A percentile compares a stretch with the other conserved stretches of the same genome.
Conservation (phyloP, 2,329 filamentous ascomycete genomes). For the Curvularia sp. region DNA sequence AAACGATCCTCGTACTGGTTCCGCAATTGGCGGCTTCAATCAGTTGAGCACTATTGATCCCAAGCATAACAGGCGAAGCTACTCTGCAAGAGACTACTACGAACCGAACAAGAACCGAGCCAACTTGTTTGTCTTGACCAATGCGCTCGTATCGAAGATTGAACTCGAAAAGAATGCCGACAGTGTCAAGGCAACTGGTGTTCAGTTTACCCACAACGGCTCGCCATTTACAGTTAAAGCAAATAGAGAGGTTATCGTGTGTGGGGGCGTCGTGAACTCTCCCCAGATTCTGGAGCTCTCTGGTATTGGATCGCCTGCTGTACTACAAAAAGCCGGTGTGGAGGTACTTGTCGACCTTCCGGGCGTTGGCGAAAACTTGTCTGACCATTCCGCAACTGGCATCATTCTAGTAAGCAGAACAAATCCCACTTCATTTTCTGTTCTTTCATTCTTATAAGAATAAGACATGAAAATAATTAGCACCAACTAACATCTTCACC, state of each 20-base stretch:
- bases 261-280: conserved; percentile 38
- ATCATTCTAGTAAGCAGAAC: conserved; percentile 23
- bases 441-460: background rate
- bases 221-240: conserved; percentile 35
- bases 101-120: conserved; percentile 46
- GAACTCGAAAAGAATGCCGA: conserved; percentile 52
- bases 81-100: conserved; percentile 50
- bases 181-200: conserved; percentile 52
- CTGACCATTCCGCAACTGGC: conserved; percentile 42
- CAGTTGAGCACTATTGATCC: conserved; percentile 40
- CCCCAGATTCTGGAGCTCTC: conserved; percentile 46
- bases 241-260: conserved; percentile 44
- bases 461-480: too few relatives aligned
- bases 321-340: conserved; percentile 41
- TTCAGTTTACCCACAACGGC: conserved; percentile 51
- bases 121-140: conserved; percentile 59
- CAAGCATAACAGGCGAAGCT: conserved; percentile 39
- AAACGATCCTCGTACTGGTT: conserved; percentile 38
- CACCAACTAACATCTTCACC: background rate
- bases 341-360: conserved; percentile 39
- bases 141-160: conserved; percentile 58
- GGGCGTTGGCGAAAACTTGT: conserved; percentile 48
- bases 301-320: conserved; percentile 35
- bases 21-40: conserved; percentile 44
- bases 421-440: background rate